Conservation (phyloP, 225 moss, liverwort and hornwort species). For the Asterella californica region DNA sequence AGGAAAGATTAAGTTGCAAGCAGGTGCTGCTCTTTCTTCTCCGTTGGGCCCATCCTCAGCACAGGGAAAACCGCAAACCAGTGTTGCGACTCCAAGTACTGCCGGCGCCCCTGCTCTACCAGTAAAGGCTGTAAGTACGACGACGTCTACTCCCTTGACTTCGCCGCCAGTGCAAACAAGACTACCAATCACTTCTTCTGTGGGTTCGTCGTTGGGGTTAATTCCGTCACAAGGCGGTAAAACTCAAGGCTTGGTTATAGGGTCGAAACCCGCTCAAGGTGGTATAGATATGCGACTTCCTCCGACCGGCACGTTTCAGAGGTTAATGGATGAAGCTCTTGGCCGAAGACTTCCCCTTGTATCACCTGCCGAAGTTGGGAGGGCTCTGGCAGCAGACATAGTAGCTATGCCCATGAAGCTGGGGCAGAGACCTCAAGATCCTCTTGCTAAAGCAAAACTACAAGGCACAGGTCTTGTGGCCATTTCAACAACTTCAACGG, state of each 20-base stretch:
- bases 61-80: not conserved
- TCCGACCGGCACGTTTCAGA: conserved; percentile 37
- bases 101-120: not conserved
- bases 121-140: not conserved
- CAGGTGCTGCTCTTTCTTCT: not conserved
- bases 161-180: conserved; percentile 7
- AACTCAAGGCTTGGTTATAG: conserved; percentile 10
- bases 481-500: conserved; percentile 11
- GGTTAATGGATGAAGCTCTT: conserved; percentile 48
- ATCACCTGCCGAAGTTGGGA: conserved; percentile 43
- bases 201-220: not conserved
- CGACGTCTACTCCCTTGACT: conserved; percentile 10
- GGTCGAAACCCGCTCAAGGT: conserved; percentile 16
- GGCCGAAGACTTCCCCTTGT: conserved; percentile 34
- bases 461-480: conserved; percentile 4
- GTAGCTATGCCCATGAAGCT: conserved; percentile 35
- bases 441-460: conserved; percentile 26
- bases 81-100: not conserved
- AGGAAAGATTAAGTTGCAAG: conserved; percentile 3
- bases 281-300: conserved; percentile 20
- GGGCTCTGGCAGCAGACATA: conserved; percentile 38
- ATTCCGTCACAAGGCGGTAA: conserved; percentile 19
- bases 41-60: not conserved
- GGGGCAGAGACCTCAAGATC: conserved; percentile 14
- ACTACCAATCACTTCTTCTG: not conserved